A percentile compares a stretch with the other conserved stretches of the same genome.
phyloP scores from a whole-genome alignment of 192 early-diverging fungal species.

The Dissophora ornata region DNA sequence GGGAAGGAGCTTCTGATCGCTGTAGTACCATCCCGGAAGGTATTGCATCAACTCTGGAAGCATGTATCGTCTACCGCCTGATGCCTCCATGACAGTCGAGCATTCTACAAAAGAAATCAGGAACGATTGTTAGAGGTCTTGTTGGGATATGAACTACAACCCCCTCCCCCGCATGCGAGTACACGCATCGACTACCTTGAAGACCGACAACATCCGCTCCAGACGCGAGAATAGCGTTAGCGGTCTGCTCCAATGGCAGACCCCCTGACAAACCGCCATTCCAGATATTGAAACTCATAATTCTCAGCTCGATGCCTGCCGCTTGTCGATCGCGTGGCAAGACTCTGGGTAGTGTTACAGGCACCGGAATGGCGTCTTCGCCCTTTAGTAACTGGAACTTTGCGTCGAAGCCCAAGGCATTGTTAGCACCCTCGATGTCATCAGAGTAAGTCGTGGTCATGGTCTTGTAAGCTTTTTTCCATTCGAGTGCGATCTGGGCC shows the following conservation, averaged over 20 bases:
- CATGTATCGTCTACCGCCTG: conserved; percentile 37
- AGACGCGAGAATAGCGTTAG: conserved; percentile 47
- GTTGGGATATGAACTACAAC: too few relatives aligned
- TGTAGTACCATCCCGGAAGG: conserved; percentile 49
- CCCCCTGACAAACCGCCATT: conserved; percentile 40
- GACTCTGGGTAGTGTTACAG: conserved; percentile 25
- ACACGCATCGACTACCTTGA: conserved; percentile 29
- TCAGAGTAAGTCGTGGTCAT: conserved; percentile 15
- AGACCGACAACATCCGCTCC: conserved; percentile 56
- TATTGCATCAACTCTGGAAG: conserved; percentile 45
- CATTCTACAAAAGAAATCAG: conserved; percentile 39
- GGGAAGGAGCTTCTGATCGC: conserved; percentile 36
- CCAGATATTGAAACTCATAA: conserved; percentile 60
- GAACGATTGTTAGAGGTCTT: too few relatives aligned
- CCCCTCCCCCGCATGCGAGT: neutral
- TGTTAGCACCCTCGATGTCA: conserved; percentile 40
- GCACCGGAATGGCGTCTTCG: neutral
- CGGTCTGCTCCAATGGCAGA: conserved; percentile 33
- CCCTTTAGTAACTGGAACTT: conserved; percentile 25
- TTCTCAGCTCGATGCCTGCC: conserved; percentile 38
- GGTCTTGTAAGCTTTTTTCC: conserved; percentile 30
- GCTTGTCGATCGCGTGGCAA: conserved; percentile 45
- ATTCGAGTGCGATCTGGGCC: conserved; percentile 32
- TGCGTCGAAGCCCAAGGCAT: conserved; percentile 36
- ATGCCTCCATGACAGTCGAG: conserved; percentile 8